phyloP scores from a whole-genome alignment of 2,329 filamentous ascomycete genomes.

The Nigrospora oryzae region DNA sequence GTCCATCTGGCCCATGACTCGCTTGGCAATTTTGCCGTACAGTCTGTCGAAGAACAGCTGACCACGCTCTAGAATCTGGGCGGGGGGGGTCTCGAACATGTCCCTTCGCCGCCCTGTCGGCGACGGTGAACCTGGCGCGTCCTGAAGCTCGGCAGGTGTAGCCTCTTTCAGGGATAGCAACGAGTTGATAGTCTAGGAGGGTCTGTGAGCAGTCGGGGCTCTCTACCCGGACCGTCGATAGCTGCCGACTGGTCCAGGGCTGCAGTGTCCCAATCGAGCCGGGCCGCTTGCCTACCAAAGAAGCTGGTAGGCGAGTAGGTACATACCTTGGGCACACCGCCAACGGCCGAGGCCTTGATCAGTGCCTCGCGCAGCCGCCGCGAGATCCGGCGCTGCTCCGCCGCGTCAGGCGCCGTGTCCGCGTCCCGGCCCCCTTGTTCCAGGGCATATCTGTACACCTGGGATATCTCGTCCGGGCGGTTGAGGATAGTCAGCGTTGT shows the following conservation, averaged over 20 bases:
- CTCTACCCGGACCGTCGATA: background rate
- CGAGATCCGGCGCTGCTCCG: constrained; percentile 32
- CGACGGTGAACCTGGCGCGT: constrained; percentile 24
- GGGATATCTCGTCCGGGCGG: constrained; percentile 36
- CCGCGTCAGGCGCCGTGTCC: constrained; percentile 15
- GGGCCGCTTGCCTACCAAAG: too few species aligned
- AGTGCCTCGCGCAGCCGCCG: constrained; percentile 39
- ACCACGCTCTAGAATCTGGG: constrained; percentile 31
- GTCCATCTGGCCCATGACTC: constrained; percentile 39
- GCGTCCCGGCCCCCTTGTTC: constrained; percentile 16
- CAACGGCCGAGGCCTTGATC: constrained; percentile 37
- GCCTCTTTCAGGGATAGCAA: constrained; percentile 33
- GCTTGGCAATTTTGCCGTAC: constrained; percentile 39
- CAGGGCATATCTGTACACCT: constrained; percentile 33
- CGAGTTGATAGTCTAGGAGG: constrained; percentile 34
- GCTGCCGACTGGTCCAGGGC: too few species aligned
- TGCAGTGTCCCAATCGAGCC: too few species aligned
- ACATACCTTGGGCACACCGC: constrained; percentile 40
- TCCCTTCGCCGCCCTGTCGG: constrained; percentile 30
- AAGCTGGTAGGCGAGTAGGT: background rate
- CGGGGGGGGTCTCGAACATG: constrained; percentile 23
- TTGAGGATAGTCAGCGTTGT: constrained; percentile 38
- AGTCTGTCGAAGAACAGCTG: constrained; percentile 36
- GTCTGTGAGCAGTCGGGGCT: constrained; percentile 1
- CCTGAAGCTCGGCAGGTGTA: constrained; percentile 31